Evolutionary conservation across 1,284 basidiomycete genomes (phyloP).

Genomic region (Lentinula novae-zelandiae): DNA sequence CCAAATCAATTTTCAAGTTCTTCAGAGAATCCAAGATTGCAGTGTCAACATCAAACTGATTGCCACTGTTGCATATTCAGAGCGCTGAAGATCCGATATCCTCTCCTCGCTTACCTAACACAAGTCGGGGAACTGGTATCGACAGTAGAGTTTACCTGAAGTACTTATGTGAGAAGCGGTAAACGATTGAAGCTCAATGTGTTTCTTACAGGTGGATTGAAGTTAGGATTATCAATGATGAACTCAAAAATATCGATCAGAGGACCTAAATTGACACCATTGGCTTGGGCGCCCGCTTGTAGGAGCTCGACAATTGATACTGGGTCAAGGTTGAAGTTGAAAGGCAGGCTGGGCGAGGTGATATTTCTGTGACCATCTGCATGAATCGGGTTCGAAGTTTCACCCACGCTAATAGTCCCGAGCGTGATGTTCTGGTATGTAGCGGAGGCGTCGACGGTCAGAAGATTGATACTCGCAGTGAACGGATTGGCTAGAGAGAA

Average conservation of each 20-base stretch:
- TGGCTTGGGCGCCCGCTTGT: slow-evolving; percentile 47
- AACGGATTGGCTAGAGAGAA: slow-evolving; percentile 71
- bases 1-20: slow-evolving; percentile 54
- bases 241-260: slow-evolving; percentile 57
- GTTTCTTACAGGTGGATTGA: slow-evolving; percentile 41
- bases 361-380: slow-evolving; percentile 60
- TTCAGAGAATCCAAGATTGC: slow-evolving; percentile 64
- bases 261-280: slow-evolving; percentile 62
- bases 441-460: slow-evolving; percentile 55
- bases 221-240: slow-evolving; percentile 48
- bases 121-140: slow-evolving; percentile 50
- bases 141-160: slow-evolving; percentile 54
- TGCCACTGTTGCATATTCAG: slow-evolving; percentile 39
- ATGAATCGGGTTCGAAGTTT: slow-evolving; percentile 53
- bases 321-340: slow-evolving; percentile 67
- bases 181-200: neutral
- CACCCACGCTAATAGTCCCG: slow-evolving; percentile 53
- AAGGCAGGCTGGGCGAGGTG: slow-evolving; percentile 56
- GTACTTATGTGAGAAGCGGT: neutral
- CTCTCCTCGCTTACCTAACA: slow-evolving; percentile 38
- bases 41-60: slow-evolving; percentile 57
- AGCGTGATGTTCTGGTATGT: slow-evolving; percentile 50
- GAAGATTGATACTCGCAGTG: slow-evolving; percentile 70
- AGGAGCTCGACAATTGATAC: slow-evolving; percentile 61
- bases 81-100: too few species aligned